A percentile compares a stretch with the other conserved stretches of the same genome.
Evolutionary conservation across 306 rosid species (phyloP).

Genomic region (Cucurbita maxima): DNA sequence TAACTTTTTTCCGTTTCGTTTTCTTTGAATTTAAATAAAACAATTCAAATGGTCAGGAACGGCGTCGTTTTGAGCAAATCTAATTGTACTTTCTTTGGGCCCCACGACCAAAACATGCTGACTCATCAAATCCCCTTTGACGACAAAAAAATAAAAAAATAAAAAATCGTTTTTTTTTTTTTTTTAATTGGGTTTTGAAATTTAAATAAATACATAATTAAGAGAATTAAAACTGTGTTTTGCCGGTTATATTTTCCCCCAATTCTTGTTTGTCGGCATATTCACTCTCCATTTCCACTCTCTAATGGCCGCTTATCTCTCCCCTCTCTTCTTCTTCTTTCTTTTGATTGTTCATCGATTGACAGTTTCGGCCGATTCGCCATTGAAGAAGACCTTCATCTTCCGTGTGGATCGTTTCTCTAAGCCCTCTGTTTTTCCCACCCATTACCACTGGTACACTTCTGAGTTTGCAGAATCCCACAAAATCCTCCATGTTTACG

Average conservation of each 20-base stretch:
- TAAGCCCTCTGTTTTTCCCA: conserved; percentile 63
- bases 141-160: not conserved
- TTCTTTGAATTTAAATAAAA: not conserved
- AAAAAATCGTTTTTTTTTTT: too few species aligned
- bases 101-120: not conserved
- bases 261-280: not conserved
- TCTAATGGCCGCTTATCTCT: conserved; percentile 14
- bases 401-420: conserved; percentile 37
- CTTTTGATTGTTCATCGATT: conserved; percentile 2
- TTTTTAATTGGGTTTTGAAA: not conserved
- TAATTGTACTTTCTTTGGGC: not conserved
- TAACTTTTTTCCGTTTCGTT: not conserved
- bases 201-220: not conserved
- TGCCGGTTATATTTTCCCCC: conserved; percentile 12
- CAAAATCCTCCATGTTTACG: conserved; percentile 48
- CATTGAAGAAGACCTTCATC: conserved; percentile 50
- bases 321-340: not conserved
- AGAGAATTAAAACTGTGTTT: not conserved
- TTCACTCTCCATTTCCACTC: conserved; percentile 8
- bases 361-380: not conserved
- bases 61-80: not conserved
- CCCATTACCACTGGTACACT: conserved; percentile 73
- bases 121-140: not conserved
- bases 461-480: conserved; percentile 49
- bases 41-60: not conserved